phyloP scores from a whole-genome alignment of 306 rosid species.

The Biancaea sappan region DNA sequence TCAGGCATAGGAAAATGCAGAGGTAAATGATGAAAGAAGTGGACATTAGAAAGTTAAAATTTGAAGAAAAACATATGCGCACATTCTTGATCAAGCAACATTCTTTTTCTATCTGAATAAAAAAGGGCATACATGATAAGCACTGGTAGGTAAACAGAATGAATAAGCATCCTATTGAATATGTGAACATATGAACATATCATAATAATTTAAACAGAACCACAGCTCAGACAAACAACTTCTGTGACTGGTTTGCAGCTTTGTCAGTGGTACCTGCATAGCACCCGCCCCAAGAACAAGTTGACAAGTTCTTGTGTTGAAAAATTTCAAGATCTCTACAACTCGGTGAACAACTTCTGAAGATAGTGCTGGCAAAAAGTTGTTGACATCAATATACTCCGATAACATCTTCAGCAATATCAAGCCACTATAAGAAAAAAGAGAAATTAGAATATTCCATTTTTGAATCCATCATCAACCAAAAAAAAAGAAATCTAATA shows the following conservation, averaged over 20 bases:
- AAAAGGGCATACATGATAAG: neutral
- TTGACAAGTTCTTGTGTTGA: constrained; percentile 97
- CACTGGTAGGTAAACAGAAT: neutral
- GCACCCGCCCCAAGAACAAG: constrained; percentile 99
- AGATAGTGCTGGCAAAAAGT: constrained; percentile 75
- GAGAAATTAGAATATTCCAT: constrained; percentile 20
- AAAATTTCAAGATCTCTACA: constrained; percentile 91
- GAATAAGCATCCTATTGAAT: neutral
- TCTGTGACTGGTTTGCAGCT: neutral
- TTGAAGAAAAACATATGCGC: neutral
- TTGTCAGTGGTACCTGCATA: constrained; percentile 77
- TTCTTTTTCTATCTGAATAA: neutral
- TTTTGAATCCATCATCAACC: constrained; percentile 29
- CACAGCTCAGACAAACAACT: constrained; percentile 18
- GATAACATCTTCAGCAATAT: constrained; percentile 96
- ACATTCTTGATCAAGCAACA: neutral
- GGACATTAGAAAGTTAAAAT: neutral
- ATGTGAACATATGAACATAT: neutral
- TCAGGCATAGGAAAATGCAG: neutral
- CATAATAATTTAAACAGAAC: neutral
- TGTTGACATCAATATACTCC: constrained; percentile 90
- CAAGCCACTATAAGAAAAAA: constrained; percentile 74
- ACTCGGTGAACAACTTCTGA: constrained; percentile 95
- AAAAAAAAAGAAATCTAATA: constrained; percentile 14
- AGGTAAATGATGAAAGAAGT: neutral